phyloP scores from a whole-genome alignment of 106 monocot species.

The Acorus calamus region DNA sequence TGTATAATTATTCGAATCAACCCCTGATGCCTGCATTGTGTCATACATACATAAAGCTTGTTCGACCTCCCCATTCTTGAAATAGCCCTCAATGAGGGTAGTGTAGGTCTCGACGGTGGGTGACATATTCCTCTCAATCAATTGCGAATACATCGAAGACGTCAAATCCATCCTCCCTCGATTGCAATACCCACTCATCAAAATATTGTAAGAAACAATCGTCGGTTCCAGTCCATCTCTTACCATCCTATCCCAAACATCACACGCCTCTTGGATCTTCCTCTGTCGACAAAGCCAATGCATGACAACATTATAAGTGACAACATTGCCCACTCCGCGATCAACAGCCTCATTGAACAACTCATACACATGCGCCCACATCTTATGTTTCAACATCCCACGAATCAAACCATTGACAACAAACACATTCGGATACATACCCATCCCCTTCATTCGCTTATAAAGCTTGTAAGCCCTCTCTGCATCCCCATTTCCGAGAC shows the following conservation, averaged over 20 bases:
- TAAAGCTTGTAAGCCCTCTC: slow-evolving; percentile 53
- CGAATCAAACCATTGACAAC: slow-evolving; percentile 24
- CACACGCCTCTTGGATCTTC: slow-evolving; percentile 37
- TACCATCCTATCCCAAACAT: slow-evolving; percentile 50
- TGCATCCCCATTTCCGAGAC: slow-evolving; percentile 25
- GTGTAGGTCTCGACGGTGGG: slow-evolving; percentile 45
- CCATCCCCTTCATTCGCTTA: slow-evolving; percentile 34
- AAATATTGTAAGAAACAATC: slow-evolving; percentile 45
- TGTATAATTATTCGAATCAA: slow-evolving; percentile 44
- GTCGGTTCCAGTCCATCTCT: slow-evolving; percentile 34
- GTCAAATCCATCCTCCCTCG: slow-evolving; percentile 33
- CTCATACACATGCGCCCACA: slow-evolving; percentile 17
- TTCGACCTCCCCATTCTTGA: slow-evolving; percentile 34
- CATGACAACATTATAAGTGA: slow-evolving; percentile 51
- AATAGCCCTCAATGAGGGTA: slow-evolving; percentile 44
- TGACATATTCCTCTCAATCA: slow-evolving; percentile 29
- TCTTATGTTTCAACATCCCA: slow-evolving; percentile 30
- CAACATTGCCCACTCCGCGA: slow-evolving; percentile 27
- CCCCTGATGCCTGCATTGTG: slow-evolving; percentile 25
- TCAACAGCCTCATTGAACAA: slow-evolving; percentile 46
- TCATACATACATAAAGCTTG: slow-evolving; percentile 29
- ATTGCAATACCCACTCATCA: slow-evolving; percentile 45
- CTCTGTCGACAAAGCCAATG: slow-evolving; percentile 40
- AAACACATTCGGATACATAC: slow-evolving; percentile 30
- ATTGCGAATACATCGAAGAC: slow-evolving; percentile 29